A percentile compares a stretch with the other conserved stretches of the same genome.
phyloP scores from a whole-genome alignment of 345 rosid species.

The Eucalyptus pauciflora region DNA sequence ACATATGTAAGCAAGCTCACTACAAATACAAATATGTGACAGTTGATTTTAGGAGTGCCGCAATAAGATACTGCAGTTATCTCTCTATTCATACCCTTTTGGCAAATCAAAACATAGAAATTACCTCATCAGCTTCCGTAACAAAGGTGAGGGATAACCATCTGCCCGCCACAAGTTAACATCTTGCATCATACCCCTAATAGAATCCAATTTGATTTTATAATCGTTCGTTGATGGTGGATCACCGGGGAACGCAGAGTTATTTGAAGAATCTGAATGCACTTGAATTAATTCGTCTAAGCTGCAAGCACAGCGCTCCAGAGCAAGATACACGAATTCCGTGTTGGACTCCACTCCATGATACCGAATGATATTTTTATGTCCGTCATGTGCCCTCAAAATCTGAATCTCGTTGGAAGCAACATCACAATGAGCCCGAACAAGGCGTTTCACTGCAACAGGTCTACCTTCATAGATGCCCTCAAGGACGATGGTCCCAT shows the following conservation, averaged over 20 bases:
- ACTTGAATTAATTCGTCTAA: constrained; percentile 59
- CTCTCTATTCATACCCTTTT: too few species aligned
- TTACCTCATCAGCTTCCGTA: constrained; percentile 74
- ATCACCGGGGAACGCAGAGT: constrained; percentile 3
- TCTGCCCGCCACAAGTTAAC: constrained; percentile 54
- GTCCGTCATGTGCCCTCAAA: constrained; percentile 71
- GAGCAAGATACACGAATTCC: constrained; percentile 84
- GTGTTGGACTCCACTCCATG: constrained; percentile 76
- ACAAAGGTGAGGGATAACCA: constrained; percentile 55
- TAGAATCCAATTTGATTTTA: constrained; percentile 27
- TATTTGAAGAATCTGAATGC: constrained; percentile 16
- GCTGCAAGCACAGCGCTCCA: constrained; percentile 79
- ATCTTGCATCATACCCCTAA: constrained; percentile 24
- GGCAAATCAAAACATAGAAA: background rate
- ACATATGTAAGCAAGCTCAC: background rate
- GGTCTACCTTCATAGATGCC: constrained; percentile 6
- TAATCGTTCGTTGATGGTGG: constrained; percentile 17
- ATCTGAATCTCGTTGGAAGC: constrained; percentile 86
- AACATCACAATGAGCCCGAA: constrained; percentile 54
- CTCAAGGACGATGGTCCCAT: too few species aligned
- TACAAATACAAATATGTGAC: background rate
- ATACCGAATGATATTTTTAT: constrained; percentile 85
- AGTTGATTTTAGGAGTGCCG: background rate
- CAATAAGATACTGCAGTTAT: background rate
- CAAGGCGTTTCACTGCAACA: constrained; percentile 94